Percentiles rank a stretch among this genome's conserved stretches.
Evolutionary conservation across 2,329 filamentous ascomycete genomes (phyloP).

Genomic region (Penicillium sp.): DNA sequence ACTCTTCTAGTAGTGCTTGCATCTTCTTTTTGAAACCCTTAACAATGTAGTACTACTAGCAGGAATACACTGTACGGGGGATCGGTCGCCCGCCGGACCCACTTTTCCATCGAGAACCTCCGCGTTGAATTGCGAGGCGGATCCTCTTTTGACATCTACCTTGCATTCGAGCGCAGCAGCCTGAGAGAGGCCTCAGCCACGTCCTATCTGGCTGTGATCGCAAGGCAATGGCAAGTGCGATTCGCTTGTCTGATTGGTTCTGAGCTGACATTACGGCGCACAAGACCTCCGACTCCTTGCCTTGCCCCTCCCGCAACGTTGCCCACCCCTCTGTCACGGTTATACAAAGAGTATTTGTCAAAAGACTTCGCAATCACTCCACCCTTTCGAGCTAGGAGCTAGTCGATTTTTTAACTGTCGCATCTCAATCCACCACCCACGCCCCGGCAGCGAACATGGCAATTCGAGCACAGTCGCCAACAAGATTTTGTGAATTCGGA

Average conservation of each 20-base stretch:
- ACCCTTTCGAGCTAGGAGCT: background rate
- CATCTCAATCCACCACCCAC: background rate
- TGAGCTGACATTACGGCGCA: slow-evolving; percentile 12
- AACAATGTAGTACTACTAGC: too few relatives aligned
- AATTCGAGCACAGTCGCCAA: slow-evolving; percentile 20
- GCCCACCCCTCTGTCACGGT: slow-evolving; percentile 3
- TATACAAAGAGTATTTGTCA: slow-evolving; percentile 3
- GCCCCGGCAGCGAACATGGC: slow-evolving; percentile 26
- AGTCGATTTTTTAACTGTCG: background rate
- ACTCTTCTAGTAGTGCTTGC: too few relatives aligned
- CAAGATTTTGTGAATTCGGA: slow-evolving; percentile 21
- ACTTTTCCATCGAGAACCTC: slow-evolving; percentile 15
- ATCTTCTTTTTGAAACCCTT: too few relatives aligned
- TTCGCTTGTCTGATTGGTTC: background rate
- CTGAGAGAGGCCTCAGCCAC: background rate
- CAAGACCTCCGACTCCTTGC: slow-evolving; percentile 8
- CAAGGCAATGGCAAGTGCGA: background rate
- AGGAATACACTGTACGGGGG: too few relatives aligned
- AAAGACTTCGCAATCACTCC: background rate
- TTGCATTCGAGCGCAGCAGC: background rate
- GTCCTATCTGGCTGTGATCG: background rate
- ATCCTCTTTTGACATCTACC: background rate
- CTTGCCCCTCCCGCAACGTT: slow-evolving; percentile 15
- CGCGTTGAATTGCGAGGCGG: slow-evolving; percentile 9
- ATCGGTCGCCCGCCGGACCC: slow-evolving; percentile 4